Evolutionary conservation across 1,139 yeast species (phyloP).

Genomic region (Zygoascus meyerae): DNA sequence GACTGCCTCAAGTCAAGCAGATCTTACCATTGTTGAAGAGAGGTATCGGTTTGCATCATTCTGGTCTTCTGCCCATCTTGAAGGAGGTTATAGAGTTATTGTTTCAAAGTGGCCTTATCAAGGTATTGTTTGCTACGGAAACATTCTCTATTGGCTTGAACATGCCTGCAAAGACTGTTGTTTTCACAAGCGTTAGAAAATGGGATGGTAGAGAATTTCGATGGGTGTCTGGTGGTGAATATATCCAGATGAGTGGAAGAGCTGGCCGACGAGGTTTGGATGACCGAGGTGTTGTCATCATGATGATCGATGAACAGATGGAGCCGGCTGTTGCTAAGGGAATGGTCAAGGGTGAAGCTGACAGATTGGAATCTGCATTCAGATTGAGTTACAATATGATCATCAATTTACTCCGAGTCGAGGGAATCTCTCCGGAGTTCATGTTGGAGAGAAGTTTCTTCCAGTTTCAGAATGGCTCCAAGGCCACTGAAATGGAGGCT

Average conservation of each 20-base stretch:
- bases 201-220: constrained; percentile 98
- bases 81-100: constrained; percentile 95
- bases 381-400: constrained; percentile 97
- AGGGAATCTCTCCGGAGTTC: constrained; percentile 95
- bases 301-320: constrained; percentile 99
- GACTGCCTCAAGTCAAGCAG: constrained; percentile 88
- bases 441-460: constrained; percentile 92
- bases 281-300: constrained; percentile 96
- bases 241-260: constrained; percentile 98
- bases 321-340: constrained; percentile 99
- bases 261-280: constrained; percentile 99
- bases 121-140: constrained; percentile 94
- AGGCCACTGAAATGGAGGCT: constrained; percentile 78
- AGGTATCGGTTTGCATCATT: constrained; percentile 98
- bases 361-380: constrained; percentile 91
- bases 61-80: constrained; percentile 89
- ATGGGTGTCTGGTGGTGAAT: constrained; percentile 99
- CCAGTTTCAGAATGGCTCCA: constrained; percentile 90
- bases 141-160: constrained; percentile 97
- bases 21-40: constrained; percentile 80
- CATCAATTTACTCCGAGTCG: constrained; percentile 89
- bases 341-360: constrained; percentile 98
- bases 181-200: constrained; percentile 92
- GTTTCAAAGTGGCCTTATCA: constrained; percentile 92
- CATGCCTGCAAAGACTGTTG: constrained; percentile 98